A percentile compares a stretch with the other conserved stretches of the same genome.
Conservation (phyloP, 2,329 filamentous ascomycete genomes). For the Cytospora schulzeri region DNA sequence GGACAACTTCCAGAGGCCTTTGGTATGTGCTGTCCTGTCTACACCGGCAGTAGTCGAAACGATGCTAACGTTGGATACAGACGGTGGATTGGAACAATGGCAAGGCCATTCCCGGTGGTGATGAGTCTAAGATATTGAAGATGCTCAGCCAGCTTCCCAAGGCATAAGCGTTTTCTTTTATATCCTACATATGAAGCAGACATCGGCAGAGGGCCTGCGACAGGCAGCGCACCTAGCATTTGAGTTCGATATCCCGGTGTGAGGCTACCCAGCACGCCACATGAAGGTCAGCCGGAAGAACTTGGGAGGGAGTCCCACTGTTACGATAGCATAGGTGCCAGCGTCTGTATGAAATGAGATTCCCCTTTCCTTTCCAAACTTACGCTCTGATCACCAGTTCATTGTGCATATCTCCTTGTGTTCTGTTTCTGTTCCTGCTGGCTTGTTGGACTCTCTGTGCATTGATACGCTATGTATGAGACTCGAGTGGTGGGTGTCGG, state of each 20-base stretch:
- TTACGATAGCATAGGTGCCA: background rate
- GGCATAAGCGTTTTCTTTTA: slow-evolving; percentile 20
- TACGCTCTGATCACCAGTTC: background rate
- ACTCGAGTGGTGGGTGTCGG: background rate
- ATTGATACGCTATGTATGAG: background rate
- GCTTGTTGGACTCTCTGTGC: background rate
- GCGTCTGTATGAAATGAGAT: slow-evolving; percentile 21
- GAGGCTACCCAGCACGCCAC: background rate
- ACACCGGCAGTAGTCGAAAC: background rate
- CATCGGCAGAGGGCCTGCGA: background rate
- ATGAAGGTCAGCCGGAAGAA: background rate
- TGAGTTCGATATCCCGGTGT: background rate
- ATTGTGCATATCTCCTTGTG: background rate
- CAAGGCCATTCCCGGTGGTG: slow-evolving; percentile 73
- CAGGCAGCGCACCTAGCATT: background rate
- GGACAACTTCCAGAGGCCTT: slow-evolving; percentile 70
- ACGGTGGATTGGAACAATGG: slow-evolving; percentile 94
- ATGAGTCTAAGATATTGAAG: slow-evolving; percentile 87
- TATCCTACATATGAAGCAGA: background rate
- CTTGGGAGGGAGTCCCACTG: background rate
- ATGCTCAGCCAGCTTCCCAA: slow-evolving; percentile 63
- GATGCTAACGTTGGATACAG: slow-evolving; percentile 39
- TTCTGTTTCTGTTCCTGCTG: background rate
- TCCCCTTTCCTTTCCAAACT: slow-evolving; percentile 10
- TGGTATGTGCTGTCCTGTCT: slow-evolving; percentile 58